Percentiles rank a stretch among this genome's conserved stretches.
Conservation (phyloP, 148 eudicot genomes). For the Camellia sinensis region DNA sequence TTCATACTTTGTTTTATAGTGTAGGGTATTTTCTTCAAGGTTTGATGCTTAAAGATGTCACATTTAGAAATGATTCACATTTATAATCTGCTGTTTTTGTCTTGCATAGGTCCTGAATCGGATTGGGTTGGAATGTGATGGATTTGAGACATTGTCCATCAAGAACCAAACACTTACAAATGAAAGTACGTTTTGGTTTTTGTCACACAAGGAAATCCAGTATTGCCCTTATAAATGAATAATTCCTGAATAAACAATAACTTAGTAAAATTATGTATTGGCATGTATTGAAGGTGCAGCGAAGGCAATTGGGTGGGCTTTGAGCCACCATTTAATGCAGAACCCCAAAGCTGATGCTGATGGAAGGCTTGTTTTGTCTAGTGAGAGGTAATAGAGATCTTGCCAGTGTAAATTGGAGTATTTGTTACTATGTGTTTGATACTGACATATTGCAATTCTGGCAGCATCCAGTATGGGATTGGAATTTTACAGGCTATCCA, state of each 20-base stretch:
- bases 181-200: constrained; percentile 58
- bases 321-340: constrained; percentile 81
- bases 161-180: constrained; percentile 66
- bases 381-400: constrained; percentile 54
- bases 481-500: constrained; percentile 67
- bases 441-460: constrained; percentile 19
- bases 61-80: neutral
- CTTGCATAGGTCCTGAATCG: constrained; percentile 63
- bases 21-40: neutral
- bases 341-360: constrained; percentile 46
- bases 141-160: constrained; percentile 65
- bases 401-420: constrained; percentile 7
- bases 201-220: neutral
- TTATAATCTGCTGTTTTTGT: constrained; percentile 7
- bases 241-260: neutral
- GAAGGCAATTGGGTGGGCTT: constrained; percentile 91
- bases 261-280: constrained; percentile 5
- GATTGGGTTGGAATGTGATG: constrained; percentile 69
- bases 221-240: neutral
- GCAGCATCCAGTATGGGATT: constrained; percentile 81
- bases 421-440: constrained; percentile 1
- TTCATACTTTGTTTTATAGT: neutral
- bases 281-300: constrained; percentile 66
- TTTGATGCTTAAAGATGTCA: constrained; percentile 8
- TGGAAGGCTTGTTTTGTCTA: constrained; percentile 52